Evolutionary conservation across 176 grass and related monocot species (phyloP), one percentile per base, ranked within the genome.

Genomic region (Hyparrhenia diplandra): DNA sequence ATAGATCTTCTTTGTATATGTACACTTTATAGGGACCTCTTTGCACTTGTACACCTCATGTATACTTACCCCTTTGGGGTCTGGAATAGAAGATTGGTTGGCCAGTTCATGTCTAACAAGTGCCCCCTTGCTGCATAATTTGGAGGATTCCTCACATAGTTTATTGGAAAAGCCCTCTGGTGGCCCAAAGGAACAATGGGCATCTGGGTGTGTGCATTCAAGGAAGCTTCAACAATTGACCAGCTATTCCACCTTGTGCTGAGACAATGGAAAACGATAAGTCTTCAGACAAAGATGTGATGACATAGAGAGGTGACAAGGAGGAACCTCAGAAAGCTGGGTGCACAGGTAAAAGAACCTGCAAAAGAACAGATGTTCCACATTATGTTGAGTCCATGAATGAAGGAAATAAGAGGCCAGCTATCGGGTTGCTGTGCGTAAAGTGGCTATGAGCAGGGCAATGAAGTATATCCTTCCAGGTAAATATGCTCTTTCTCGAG

Each of bases 401-500:
- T 66, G 41, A 35, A 49, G 60, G 31, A 11, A 14, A 34, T 12
- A 47, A 65, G 41, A 34, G 41, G 61, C 61, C 18, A 66, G 23
- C 61, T 31, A 65, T 5, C 25, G 62, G 18, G 1, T 79, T 66
- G 40, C 5, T 65, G 41, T 78, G 60, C 76, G 76, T 42, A 66
- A 78, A 78, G 61, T 78, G 40, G 0, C 76, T 34, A 66, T 66
- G 5, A 78, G 76, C 41, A 66, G 18, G 41, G 76, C 61, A 66
- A 46, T 20, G 20, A 78, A 78, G 61, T 5, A 5, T 78, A 34
- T 78, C 11, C 40, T 78, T 0, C 35, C 10, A 78, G 76, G 76
- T 78, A 78, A 46, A 78, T 78, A 20, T 78, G 27, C 18, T 49
- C 3, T 78, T 49, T 29, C 27, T 49, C 64, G 18, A 47, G 5